These are phyloP conservation scores for Fusarium lateritium DNA, from an alignment of 2,329 filamentous ascomycete genomes.

Conservation along the genomic window DNA sequence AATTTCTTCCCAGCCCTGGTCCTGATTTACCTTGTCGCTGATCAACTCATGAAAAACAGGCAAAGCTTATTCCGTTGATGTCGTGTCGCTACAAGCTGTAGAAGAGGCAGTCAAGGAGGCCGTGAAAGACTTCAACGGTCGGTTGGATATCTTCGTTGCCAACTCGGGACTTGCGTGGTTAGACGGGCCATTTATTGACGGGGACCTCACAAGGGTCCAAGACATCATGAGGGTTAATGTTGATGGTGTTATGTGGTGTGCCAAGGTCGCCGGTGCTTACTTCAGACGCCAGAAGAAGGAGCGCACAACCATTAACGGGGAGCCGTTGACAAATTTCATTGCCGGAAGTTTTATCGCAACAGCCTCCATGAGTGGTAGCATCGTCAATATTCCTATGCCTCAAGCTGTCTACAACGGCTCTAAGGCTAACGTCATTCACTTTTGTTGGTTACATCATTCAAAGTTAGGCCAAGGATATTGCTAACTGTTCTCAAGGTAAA, in stretches of 20 bases:
- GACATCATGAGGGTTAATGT: slow-evolving; percentile 80
- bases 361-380: slow-evolving; percentile 83
- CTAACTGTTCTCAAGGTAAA: slow-evolving; percentile 65
- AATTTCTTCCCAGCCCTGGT: slow-evolving; percentile 48
- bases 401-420: slow-evolving; percentile 82
- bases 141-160: slow-evolving; percentile 84
- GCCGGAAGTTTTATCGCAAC: slow-evolving; percentile 83
- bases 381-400: slow-evolving; percentile 82
- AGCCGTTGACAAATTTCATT: slow-evolving; percentile 71
- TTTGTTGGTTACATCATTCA: slow-evolving; percentile 59
- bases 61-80: slow-evolving; percentile 74
- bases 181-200: slow-evolving; percentile 77
- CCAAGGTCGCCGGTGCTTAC: slow-evolving; percentile 76
- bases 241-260: slow-evolving; percentile 84
- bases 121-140: slow-evolving; percentile 78
- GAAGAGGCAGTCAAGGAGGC: slow-evolving; percentile 66
- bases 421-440: slow-evolving; percentile 75
- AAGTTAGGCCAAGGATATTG: neutral
- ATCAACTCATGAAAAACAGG: slow-evolving; percentile 54
- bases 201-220: slow-evolving; percentile 73
- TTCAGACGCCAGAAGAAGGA: slow-evolving; percentile 80
- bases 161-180: slow-evolving; percentile 84
- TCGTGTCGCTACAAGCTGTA: slow-evolving; percentile 67
- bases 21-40: too few species aligned
- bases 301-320: slow-evolving; percentile 73